A percentile compares a stretch with the other conserved stretches of the same genome.
Conservation (phyloP, 1,139 yeast genomes). For the Hansenula anomala region DNA sequence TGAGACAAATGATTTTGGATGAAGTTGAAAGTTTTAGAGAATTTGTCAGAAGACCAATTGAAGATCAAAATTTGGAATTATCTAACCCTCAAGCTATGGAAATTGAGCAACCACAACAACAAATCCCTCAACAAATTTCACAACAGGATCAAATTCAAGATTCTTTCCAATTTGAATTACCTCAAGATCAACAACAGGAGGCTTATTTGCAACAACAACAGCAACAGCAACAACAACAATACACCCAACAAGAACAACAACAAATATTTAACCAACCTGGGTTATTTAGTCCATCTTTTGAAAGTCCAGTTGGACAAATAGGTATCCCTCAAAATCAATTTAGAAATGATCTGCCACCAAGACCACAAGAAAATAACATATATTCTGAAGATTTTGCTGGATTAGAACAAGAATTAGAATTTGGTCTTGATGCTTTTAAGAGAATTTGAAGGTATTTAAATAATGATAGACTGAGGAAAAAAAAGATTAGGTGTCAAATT, state of each 20-base stretch:
- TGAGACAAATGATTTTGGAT: constrained; percentile 73
- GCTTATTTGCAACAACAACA: constrained; percentile 11
- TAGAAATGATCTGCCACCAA: constrained; percentile 36
- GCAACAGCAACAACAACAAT: constrained; percentile 19
- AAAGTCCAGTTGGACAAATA: constrained; percentile 22
- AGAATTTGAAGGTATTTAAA: background rate
- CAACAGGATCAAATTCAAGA: constrained; percentile 6
- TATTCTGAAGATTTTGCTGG: constrained; percentile 32
- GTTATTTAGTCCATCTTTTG: constrained; percentile 12
- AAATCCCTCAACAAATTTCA: constrained; percentile 9
- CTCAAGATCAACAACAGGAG: constrained; percentile 15
- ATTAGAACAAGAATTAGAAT: constrained; percentile 54
- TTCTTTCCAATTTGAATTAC: background rate
- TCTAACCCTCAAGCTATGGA: constrained; percentile 14
- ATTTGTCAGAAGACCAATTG: constrained; percentile 72
- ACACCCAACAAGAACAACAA: constrained; percentile 15
- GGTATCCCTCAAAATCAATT: constrained; percentile 35
- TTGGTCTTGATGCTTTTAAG: constrained; percentile 41
- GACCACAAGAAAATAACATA: constrained; percentile 34
- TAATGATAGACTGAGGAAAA: too few species aligned
- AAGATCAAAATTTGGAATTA: constrained; percentile 49
- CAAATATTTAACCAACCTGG: constrained; percentile 2
- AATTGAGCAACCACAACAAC: constrained; percentile 10
- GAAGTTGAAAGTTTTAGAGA: constrained; percentile 81
- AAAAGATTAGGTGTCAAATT: too few species aligned